Evolutionary conservation across 2,329 filamentous ascomycete genomes (phyloP).

Genomic region (Hysterium pulicare): DNA sequence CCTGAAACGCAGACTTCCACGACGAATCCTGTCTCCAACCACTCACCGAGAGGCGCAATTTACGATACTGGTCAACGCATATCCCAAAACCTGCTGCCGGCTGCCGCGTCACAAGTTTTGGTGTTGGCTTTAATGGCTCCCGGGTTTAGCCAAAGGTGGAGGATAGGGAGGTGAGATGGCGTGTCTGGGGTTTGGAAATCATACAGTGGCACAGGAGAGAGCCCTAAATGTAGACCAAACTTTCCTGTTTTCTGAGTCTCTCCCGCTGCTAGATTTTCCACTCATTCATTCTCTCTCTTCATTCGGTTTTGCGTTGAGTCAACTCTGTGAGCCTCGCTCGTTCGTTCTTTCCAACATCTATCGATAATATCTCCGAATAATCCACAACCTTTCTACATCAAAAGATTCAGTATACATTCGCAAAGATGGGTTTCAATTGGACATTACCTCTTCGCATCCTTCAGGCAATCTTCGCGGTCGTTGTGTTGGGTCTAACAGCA

Average conservation of each 20-base stretch:
- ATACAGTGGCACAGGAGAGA: background rate
- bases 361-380: background rate
- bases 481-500: constrained; percentile 70
- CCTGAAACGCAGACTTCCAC: constrained; percentile 12
- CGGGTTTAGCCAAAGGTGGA: background rate
- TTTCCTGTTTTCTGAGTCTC: background rate
- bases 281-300: too few species aligned
- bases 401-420: too few species aligned
- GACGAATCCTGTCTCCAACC: constrained; percentile 1
- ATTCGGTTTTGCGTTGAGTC: too few species aligned
- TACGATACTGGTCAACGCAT: background rate
- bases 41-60: background rate
- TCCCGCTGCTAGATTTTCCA: background rate
- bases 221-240: background rate
- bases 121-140: background rate
- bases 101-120: background rate
- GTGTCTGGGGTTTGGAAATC: background rate
- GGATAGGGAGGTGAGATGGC: background rate
- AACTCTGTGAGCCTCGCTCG: background rate
- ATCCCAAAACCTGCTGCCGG: constrained; percentile 4
- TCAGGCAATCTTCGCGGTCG: constrained; percentile 66
- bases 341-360: background rate
- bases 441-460: constrained; percentile 63
- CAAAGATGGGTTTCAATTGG: constrained; percentile 54
- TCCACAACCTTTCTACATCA: too few species aligned